phyloP scores from a whole-genome alignment of 345 rosid species.

The Acer saccharum region DNA sequence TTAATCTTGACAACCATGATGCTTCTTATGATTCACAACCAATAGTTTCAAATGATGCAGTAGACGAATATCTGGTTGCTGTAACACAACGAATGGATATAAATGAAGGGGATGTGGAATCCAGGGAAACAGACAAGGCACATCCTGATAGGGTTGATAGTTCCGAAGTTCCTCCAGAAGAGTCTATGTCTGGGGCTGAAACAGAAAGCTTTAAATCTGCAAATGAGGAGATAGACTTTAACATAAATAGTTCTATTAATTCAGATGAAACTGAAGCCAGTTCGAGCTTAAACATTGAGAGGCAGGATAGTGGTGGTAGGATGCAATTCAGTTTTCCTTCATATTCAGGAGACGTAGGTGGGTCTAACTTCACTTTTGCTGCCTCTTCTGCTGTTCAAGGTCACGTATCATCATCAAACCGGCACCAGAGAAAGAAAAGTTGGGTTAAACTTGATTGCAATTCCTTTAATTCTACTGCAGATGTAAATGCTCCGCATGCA shows the following conservation, averaged over 20 bases:
- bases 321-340: slow-evolving; percentile 33
- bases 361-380: slow-evolving; percentile 74
- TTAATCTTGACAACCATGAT: slow-evolving; percentile 34
- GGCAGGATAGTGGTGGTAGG: slow-evolving; percentile 46
- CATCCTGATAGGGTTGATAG: slow-evolving; percentile 34
- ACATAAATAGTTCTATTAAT: slow-evolving; percentile 43
- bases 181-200: slow-evolving; percentile 65
- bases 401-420: slow-evolving; percentile 44
- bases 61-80: slow-evolving; percentile 60
- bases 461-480: slow-evolving; percentile 37
- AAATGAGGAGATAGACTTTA: slow-evolving; percentile 70
- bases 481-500: slow-evolving; percentile 40
- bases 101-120: slow-evolving; percentile 38
- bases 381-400: slow-evolving; percentile 58
- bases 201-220: slow-evolving; percentile 92
- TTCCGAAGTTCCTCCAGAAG: slow-evolving; percentile 48
- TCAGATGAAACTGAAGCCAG: slow-evolving; percentile 68
- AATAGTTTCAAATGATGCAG: slow-evolving; percentile 35
- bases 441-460: slow-evolving; percentile 40
- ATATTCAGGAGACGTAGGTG: slow-evolving; percentile 39
- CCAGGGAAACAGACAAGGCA: slow-evolving; percentile 37
- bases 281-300: slow-evolving; percentile 49
- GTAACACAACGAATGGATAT: slow-evolving; percentile 71
- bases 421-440: slow-evolving; percentile 52
- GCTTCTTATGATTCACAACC: slow-evolving; percentile 38